Percentiles rank a stretch among this genome's conserved stretches.
Evolutionary conservation across 495 filamentous ascomycete species (phyloP).

Genomic region (Daldinia grandis): DNA sequence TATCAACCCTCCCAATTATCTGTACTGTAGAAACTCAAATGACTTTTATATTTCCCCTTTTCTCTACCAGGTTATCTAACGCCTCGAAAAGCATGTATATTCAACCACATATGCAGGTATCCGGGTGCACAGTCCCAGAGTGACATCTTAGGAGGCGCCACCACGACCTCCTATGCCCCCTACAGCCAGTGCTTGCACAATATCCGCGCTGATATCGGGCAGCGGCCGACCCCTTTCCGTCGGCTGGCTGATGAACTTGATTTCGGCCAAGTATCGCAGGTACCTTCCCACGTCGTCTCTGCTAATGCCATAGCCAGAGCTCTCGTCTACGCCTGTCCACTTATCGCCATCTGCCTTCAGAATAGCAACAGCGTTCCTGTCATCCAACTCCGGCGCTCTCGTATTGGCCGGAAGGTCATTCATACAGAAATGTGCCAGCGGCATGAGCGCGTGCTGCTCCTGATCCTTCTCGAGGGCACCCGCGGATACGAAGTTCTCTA

Average conservation of each 20-base stretch:
- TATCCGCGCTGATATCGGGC: conserved; percentile 57
- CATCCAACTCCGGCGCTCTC: conserved; percentile 81
- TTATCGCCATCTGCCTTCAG: conserved; percentile 65
- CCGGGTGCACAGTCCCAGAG: neutral
- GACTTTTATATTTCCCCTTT: conserved; percentile 17
- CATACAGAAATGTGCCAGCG: conserved; percentile 85
- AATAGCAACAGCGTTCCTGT: conserved; percentile 71
- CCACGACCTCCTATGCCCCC: conserved; percentile 61
- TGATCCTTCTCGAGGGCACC: conserved; percentile 60
- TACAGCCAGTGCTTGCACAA: conserved; percentile 60
- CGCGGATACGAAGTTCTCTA: conserved; percentile 71
- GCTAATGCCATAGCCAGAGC: conserved; percentile 69
- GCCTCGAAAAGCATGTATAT: neutral
- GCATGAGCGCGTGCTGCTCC: conserved; percentile 79
- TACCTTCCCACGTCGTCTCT: conserved; percentile 76
- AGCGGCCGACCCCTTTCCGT: conserved; percentile 56
- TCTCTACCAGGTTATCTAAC: conserved; percentile 10
- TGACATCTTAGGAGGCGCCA: conserved; percentile 19
- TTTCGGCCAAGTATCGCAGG: conserved; percentile 72
- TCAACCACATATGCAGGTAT: neutral
- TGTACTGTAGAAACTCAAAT: neutral
- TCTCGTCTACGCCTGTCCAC: conserved; percentile 71
- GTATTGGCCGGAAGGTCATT: conserved; percentile 80
- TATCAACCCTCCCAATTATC: neutral
- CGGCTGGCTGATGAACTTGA: conserved; percentile 74